Evolutionary conservation across 1,284 basidiomycete species (phyloP), one percentile per base, ranked within the genome.

Genomic region (Rugiboletus extremiorientalis): DNA sequence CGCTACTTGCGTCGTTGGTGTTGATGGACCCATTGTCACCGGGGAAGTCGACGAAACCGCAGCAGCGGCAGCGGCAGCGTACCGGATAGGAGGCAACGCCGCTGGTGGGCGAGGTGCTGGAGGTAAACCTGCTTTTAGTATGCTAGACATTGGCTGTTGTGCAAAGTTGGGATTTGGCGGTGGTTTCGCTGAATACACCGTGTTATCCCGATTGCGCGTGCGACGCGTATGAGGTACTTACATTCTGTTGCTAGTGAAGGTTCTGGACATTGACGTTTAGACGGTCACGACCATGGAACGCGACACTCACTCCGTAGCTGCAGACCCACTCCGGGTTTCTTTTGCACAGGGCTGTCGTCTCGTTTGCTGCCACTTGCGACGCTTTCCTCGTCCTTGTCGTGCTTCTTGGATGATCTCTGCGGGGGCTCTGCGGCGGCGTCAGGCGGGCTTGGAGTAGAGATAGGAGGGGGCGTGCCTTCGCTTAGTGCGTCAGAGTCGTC

Each of bases 51-150:
- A 63, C 23, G 80, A 74, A 18, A 91, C 89, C 6, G 91, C 92
- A 0, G 93, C 94, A 1, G 94, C 94, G 4, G 94, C 95, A 0
- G 94, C 94, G 11, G 93, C 86, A 34, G 96, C 92, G 69, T 98
- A 98, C 50, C 91, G 84, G 68, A 96, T 93, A 14, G 94, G 91
- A 28, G 94, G 90, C 51, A 92, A 71, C 23, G 83, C 72, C n/a
- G 79, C 77, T 64, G 82, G 76, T 34, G 81, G 75, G 23, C 81
- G 80, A 56, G 84, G 77, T 59, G 79, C 73, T 46, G 82, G 73
- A 27, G 80, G 81, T 28, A 89, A 72, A 33, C 85, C 83, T 52
- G 83, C 82, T 72, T 92, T 92, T 59, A 92, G 73, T 60, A 92
- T 84, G 68, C 85, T 88, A 63, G 91, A 79, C 88, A 92, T 92